These are phyloP conservation scores for Viridothelium virens DNA, from an alignment of 495 filamentous ascomycete species.

Conservation along the genomic window DNA sequence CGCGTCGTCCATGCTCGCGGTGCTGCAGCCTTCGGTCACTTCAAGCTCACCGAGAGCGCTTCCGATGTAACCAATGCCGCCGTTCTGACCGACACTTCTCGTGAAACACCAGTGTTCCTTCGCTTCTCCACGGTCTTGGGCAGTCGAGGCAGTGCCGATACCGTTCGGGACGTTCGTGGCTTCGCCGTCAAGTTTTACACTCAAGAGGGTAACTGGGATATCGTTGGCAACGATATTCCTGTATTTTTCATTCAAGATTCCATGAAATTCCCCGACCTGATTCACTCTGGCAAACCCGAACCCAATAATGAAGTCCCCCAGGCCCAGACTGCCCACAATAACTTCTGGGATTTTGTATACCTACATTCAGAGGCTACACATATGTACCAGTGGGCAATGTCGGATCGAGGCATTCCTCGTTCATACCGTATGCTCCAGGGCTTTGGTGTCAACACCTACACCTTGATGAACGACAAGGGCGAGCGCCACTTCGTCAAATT, in stretches of 20 bases:
- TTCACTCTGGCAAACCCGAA: constrained; percentile 75
- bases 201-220: constrained; percentile 72
- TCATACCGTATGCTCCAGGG: constrained; percentile 87
- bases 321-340: constrained; percentile 55
- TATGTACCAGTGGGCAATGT: constrained; percentile 80
- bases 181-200: constrained; percentile 83
- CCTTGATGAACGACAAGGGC: constrained; percentile 60
- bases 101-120: constrained; percentile 69
- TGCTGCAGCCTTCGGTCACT: constrained; percentile 74
- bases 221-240: constrained; percentile 60
- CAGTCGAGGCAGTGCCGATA: constrained; percentile 68
- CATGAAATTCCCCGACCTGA: constrained; percentile 65
- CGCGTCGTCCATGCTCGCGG: constrained; percentile 85
- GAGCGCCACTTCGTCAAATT: constrained; percentile 78
- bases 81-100: constrained; percentile 70
- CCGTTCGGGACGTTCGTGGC: constrained; percentile 72
- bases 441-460: constrained; percentile 82
- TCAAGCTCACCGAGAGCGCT: constrained; percentile 63
- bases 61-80: constrained; percentile 62
- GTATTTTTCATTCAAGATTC: constrained; percentile 66
- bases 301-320: constrained; percentile 67
- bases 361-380: constrained; percentile 70
- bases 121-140: constrained; percentile 82
- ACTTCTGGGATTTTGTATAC: constrained; percentile 56
- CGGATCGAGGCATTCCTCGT: constrained; percentile 69